Evolutionary conservation across 202 grass and related monocot species (phyloP).

Genomic region (Bolboschoenoplectus hybrid): DNA sequence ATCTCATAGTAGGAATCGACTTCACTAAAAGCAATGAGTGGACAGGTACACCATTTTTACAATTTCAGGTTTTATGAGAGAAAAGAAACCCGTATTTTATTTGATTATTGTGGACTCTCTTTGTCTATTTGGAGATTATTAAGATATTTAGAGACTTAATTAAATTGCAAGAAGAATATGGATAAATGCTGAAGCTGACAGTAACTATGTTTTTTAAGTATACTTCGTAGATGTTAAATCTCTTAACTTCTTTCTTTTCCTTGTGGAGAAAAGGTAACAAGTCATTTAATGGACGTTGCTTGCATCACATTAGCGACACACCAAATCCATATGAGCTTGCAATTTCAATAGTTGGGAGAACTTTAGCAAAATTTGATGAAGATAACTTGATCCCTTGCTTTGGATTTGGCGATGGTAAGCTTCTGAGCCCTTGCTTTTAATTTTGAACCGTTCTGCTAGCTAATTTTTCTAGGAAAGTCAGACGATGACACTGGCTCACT

Average conservation of each 20-base stretch:
- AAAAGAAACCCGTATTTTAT: background rate
- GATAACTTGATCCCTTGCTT: slow-evolving; percentile 52
- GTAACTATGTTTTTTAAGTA: background rate
- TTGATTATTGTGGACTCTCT: background rate
- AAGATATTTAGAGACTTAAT: background rate
- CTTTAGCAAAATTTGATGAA: slow-evolving; percentile 46
- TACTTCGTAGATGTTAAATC: background rate
- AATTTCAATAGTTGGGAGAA: slow-evolving; percentile 49
- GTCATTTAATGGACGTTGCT: slow-evolving; percentile 43
- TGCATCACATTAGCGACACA: slow-evolving; percentile 38
- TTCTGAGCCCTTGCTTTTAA: background rate
- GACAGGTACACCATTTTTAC: slow-evolving; percentile 37
- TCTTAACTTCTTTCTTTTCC: background rate
- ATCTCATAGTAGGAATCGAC: slow-evolving; percentile 51
- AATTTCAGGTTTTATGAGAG: background rate
- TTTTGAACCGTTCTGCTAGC: background rate
- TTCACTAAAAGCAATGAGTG: slow-evolving; percentile 58
- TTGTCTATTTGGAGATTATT: background rate
- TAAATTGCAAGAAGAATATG: background rate
- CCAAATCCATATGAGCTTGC: slow-evolving; percentile 46
- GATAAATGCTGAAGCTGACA: background rate
- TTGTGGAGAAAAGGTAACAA: slow-evolving; percentile 35
- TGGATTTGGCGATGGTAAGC: slow-evolving; percentile 49
- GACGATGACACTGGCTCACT: background rate
- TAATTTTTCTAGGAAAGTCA: background rate